Percentiles rank a stretch among this genome's conserved stretches.
phyloP scores from a whole-genome alignment of 768 basidiomycete genomes.

The Serendipita sp. region DNA sequence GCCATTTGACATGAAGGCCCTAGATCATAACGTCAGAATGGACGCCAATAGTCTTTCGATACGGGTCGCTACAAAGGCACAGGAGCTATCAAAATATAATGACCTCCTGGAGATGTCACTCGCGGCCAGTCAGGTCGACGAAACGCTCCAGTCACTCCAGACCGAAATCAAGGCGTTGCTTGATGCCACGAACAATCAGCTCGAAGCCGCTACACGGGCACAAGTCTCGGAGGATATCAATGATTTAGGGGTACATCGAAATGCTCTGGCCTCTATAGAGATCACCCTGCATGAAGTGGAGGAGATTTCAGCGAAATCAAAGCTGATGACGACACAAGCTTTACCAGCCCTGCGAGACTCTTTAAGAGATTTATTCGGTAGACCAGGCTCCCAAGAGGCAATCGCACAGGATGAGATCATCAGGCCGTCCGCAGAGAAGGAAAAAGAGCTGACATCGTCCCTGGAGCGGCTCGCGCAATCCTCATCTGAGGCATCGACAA shows the following conservation, averaged over 20 bases:
- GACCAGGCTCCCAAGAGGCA: constrained; percentile 27
- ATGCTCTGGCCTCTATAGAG: constrained; percentile 23
- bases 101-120: constrained; percentile 34
- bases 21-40: constrained; percentile 51
- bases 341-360: constrained; percentile 39
- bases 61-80: constrained; percentile 38
- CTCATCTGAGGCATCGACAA: not conserved
- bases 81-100: constrained; percentile 31
- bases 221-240: constrained; percentile 10
- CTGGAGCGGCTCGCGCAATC: not conserved
- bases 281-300: constrained; percentile 24
- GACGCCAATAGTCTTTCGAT: constrained; percentile 56
- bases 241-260: constrained; percentile 12
- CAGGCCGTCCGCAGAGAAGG: constrained; percentile 29
- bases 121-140: constrained; percentile 32
- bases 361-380: constrained; percentile 37
- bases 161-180: constrained; percentile 18
- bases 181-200: constrained; percentile 18
- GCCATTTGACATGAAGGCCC: constrained; percentile 37
- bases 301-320: constrained; percentile 19
- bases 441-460: constrained; percentile 33
- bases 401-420: constrained; percentile 33
- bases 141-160: constrained; percentile 16
- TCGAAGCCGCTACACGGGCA: constrained; percentile 11
- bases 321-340: constrained; percentile 27